These are phyloP conservation scores for Trichosporon sp. DNA, from an alignment of 1,284 basidiomycete species.

Conservation along the genomic window DNA sequence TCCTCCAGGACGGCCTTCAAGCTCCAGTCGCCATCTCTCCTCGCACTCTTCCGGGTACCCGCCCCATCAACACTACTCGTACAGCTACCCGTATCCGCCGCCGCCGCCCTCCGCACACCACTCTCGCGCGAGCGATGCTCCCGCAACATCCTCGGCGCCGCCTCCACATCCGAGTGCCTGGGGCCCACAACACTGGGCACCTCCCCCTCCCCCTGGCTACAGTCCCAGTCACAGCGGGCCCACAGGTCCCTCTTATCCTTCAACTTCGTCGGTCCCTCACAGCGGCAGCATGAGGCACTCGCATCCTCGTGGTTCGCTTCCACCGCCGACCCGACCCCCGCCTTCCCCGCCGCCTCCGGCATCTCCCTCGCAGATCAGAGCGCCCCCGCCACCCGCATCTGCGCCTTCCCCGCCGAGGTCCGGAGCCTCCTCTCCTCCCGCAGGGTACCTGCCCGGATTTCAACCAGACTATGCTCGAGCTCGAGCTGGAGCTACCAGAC, in stretches of 20 bases:
- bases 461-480: constrained; percentile 18
- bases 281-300: not conserved
- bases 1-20: not conserved
- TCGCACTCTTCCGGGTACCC: not conserved
- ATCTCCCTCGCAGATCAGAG: constrained; percentile 13
- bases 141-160: not conserved
- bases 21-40: not conserved
- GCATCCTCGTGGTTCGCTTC: not conserved
- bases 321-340: not conserved
- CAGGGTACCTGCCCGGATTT: constrained; percentile 13
- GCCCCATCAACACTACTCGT: not conserved
- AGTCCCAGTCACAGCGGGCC: not conserved
- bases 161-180: not conserved
- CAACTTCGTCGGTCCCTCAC: not conserved
- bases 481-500: not conserved
- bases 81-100: not conserved
- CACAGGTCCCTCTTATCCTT: not conserved
- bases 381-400: constrained; percentile 11
- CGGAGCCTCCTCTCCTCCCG: constrained; percentile 1
- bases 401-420: constrained; percentile 6
- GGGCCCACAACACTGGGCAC: constrained; percentile 1
- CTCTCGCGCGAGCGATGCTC: not conserved
- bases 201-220: not conserved
- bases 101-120: not conserved
- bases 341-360: constrained; percentile 14